These are phyloP conservation scores for Rhodotorula sp. DNA, from an alignment of 1,284 basidiomycete species.

Conservation along the genomic window DNA sequence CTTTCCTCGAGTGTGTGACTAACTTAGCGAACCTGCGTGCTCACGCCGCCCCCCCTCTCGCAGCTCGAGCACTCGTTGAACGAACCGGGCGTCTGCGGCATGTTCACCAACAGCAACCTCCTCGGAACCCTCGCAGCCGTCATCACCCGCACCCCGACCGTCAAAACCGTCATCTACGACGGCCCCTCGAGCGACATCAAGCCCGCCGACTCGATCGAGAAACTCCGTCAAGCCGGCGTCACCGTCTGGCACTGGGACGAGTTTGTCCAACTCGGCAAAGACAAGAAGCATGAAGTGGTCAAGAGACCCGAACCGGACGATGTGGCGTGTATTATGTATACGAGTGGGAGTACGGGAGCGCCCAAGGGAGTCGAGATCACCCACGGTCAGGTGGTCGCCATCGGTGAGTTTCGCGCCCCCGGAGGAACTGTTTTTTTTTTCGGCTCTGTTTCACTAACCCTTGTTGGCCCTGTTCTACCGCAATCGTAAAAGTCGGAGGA, in stretches of 20 bases:
- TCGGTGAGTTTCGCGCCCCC: conserved; percentile 53
- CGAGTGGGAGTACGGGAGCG: conserved; percentile 72
- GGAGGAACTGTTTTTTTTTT: too few relatives aligned
- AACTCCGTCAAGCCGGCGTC: conserved; percentile 55
- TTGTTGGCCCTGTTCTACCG: too few relatives aligned
- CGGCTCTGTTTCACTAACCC: too few relatives aligned
- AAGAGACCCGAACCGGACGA: conserved; percentile 62
- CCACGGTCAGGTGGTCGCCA: conserved; percentile 75
- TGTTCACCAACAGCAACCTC: conserved; percentile 91
- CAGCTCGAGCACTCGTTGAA: conserved; percentile 81
- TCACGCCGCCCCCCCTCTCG: background rate
- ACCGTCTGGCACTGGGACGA: conserved; percentile 65
- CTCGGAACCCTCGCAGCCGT: conserved; percentile 62
- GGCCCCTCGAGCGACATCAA: conserved; percentile 58
- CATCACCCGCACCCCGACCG: conserved; percentile 53
- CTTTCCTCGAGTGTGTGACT: too few relatives aligned
- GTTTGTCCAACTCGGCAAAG: conserved; percentile 64
- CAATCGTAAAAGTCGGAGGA: conserved; percentile 15
- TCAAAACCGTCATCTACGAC: conserved; percentile 84
- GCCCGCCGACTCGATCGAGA: conserved; percentile 55
- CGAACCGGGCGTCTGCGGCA: conserved; percentile 79
- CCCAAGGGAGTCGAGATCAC: conserved; percentile 92
- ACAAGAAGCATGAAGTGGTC: conserved; percentile 58
- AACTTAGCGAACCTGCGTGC: background rate
- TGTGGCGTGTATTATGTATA: conserved; percentile 89